Conservation (phyloP, 2,329 filamentous ascomycete species). For the Leptographium radiaticola region DNA sequence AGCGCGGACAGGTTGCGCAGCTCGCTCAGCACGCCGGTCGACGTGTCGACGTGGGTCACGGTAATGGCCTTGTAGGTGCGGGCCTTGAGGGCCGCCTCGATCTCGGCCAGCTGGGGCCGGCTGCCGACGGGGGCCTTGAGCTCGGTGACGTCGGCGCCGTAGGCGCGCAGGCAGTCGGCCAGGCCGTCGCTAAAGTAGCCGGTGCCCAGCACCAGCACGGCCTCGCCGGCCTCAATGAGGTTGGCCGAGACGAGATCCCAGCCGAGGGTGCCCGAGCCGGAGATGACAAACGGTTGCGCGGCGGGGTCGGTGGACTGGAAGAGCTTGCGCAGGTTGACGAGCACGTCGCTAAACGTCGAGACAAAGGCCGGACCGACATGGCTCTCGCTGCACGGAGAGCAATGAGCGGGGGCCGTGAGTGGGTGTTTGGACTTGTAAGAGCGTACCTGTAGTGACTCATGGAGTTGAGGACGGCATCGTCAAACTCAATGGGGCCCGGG, state of each 20-base stretch:
- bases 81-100: conserved; percentile 77
- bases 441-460: conserved; percentile 86
- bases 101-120: conserved; percentile 71
- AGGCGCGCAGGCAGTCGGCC: conserved; percentile 79
- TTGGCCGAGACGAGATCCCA: conserved; percentile 97
- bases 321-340: conserved; percentile 78
- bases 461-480: conserved; percentile 87
- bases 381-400: conserved; percentile 54
- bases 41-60: conserved; percentile 94
- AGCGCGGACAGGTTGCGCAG: conserved; percentile 72
- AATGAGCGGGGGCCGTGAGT: background rate
- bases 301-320: conserved; percentile 78
- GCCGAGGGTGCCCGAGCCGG: conserved; percentile 86
- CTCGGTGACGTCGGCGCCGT: conserved; percentile 82
- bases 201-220: conserved; percentile 85
- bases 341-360: conserved; percentile 76
- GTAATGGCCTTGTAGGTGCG: conserved; percentile 92
- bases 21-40: conserved; percentile 88
- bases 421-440: background rate
- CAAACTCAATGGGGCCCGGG: conserved; percentile 94
- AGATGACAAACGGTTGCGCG: conserved; percentile 85
- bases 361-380: conserved; percentile 87
- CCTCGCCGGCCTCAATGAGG: conserved; percentile 75
- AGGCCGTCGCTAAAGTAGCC: conserved; percentile 97
- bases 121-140: conserved; percentile 81